phyloP scores from a whole-genome alignment of 768 basidiomycete genomes.

The Sistotremastrum niveocremeum region DNA sequence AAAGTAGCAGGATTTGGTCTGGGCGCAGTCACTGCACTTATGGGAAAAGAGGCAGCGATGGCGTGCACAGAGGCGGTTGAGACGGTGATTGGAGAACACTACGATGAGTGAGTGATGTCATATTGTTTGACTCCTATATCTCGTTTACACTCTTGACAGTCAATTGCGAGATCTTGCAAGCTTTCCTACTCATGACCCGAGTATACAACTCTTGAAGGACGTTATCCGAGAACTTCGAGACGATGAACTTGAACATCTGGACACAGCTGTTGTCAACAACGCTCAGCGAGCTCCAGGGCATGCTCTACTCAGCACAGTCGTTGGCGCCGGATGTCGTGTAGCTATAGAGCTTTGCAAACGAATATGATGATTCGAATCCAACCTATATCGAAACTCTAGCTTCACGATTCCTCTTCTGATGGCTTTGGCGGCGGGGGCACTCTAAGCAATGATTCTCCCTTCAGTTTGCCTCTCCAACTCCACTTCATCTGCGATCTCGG shows the following conservation, averaged over 20 bases:
- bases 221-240: conserved; percentile 79
- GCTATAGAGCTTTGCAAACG: conserved; percentile 86
- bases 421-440: conserved; percentile 10
- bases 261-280: conserved; percentile 77
- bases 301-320: conserved; percentile 71
- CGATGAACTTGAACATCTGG: conserved; percentile 89
- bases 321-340: conserved; percentile 76
- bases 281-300: conserved; percentile 88
- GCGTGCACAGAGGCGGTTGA: conserved; percentile 97
- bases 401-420: conserved; percentile 17
- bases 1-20: conserved; percentile 80
- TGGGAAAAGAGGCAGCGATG: conserved; percentile 94
- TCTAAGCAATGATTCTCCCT: conserved; percentile 25
- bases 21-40: conserved; percentile 70
- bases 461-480: conserved; percentile 41
- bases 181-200: conserved; percentile 56
- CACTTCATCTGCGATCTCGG: conserved; percentile 30
- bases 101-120: conserved; percentile 71
- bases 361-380: conserved; percentile 28
- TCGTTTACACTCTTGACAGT: conserved; percentile 24
- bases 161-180: conserved; percentile 67
- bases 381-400: conserved; percentile 8
- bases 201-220: conserved; percentile 56
- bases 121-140: background rate
- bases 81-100: conserved; percentile 96